Evolutionary conservation across 169 alveolate genomes (phyloP), one percentile per base, ranked within the genome.

Genomic region (Perkinsus chesapeaki): DNA sequence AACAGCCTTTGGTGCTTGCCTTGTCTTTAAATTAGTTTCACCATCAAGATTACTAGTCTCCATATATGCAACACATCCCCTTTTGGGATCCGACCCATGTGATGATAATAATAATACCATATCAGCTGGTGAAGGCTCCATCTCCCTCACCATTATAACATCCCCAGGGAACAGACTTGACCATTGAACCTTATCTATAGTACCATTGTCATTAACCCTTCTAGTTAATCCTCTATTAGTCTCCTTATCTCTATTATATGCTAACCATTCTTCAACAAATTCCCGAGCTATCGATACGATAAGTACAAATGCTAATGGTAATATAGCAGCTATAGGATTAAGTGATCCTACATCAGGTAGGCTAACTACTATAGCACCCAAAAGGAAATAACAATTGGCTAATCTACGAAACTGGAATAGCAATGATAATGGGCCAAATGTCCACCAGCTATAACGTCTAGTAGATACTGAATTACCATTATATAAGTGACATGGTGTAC

Each of bases 51-150:
- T 95, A 92, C 94, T 95, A 1, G 97, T 96, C 95, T 98, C 99
- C 47, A 98, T 96, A 34, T 5, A 60, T 82, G 96, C 97, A 47
- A 98, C 96, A 39, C 97, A 95, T 23, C 99, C 99, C 91, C 97
- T 96, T 39, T 96, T 95, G 27, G 82, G 82, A 60, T 60, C 82
- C 3, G 82, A 27, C 12, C 82, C 82, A 92, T 96, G 97, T 90
- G 97, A 95, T 27, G 98, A 96, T 92, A 96, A 94, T 19, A 98
- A 94, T 20, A 98, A 47, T 38, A 98, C 94, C 91, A 98, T 92
- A 95, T 98, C 99, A 3, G 99, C 97, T 20, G 99, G 99, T 93
- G 97, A 97, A 73, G 94, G 94, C 92, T 97, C 98, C 93, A 96
- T 97, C 91, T 97, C 93, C 82, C 95, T 92, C 73, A 98, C 97